These are phyloP conservation scores for Pisolithus albus DNA, from an alignment of 768 basidiomycete genomes.

Conservation along the genomic window DNA sequence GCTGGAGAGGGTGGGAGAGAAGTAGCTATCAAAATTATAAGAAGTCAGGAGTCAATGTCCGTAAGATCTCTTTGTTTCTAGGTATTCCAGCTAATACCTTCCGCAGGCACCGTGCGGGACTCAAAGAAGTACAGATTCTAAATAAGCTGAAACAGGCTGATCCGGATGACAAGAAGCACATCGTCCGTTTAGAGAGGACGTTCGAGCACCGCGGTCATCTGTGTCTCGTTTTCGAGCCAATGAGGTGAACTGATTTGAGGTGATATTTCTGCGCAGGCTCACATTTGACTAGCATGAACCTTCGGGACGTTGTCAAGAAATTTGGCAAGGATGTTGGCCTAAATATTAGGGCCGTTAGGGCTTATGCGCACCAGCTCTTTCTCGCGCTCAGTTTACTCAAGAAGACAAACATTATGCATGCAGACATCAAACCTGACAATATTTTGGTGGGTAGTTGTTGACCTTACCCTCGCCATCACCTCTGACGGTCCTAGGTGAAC, in stretches of 20 bases:
- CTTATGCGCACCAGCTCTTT: constrained; percentile 97
- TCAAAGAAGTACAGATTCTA: constrained; percentile 88
- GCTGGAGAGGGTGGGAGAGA: constrained; percentile 53
- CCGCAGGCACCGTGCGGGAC: constrained; percentile 85
- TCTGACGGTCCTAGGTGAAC: constrained; percentile 59
- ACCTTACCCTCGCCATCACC: constrained; percentile 7
- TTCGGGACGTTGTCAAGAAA: constrained; percentile 94
- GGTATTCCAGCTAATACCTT: neutral
- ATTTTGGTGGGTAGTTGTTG: constrained; percentile 60
- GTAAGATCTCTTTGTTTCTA: constrained; percentile 25
- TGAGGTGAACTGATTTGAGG: constrained; percentile 54
- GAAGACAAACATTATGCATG: constrained; percentile 93
- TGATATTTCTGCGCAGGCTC: constrained; percentile 1
- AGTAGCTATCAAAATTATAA: constrained; percentile 95
- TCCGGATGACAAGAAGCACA: constrained; percentile 94
- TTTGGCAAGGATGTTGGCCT: constrained; percentile 98
- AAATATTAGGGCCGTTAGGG: constrained; percentile 94
- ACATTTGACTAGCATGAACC: constrained; percentile 71
- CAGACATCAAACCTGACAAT: constrained; percentile 98
- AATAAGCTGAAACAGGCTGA: constrained; percentile 83
- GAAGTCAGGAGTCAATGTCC: constrained; percentile 95
- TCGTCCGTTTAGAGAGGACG: constrained; percentile 86
- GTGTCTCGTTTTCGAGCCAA: constrained; percentile 90
- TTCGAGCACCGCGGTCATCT: constrained; percentile 98
- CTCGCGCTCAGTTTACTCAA: constrained; percentile 76